Percentiles rank a stretch among this genome's conserved stretches.
Evolutionary conservation across 2,329 filamentous ascomycete species (phyloP).

Genomic region (Pleoardoris graminearum): DNA sequence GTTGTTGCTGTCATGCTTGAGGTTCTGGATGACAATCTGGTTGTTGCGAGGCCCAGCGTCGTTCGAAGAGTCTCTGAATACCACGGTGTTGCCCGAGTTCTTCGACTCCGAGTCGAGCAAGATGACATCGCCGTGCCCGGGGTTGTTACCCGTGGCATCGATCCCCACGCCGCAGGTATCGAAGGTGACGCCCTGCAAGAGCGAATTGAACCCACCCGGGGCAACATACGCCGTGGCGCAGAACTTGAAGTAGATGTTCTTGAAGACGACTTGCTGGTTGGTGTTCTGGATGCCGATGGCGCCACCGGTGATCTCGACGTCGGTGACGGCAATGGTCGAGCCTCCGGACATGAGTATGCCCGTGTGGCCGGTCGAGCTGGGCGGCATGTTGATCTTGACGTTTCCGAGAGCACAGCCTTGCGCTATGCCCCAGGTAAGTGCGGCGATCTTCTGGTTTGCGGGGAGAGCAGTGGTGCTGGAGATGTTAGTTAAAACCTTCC

Average conservation of each 20-base stretch:
- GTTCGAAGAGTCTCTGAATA: slow-evolving; percentile 4
- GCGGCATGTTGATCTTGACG: slow-evolving; percentile 5
- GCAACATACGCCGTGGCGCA: slow-evolving; percentile 5
- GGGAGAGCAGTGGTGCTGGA: not conserved
- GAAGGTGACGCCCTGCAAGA: slow-evolving; percentile 4
- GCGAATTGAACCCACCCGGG: slow-evolving; percentile 1
- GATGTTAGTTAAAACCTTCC: not conserved
- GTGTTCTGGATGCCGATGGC: slow-evolving; percentile 3
- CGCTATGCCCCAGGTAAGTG: not conserved
- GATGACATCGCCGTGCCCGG: slow-evolving; percentile 1
- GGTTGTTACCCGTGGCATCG: not conserved
- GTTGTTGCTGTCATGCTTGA: not conserved
- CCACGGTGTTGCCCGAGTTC: slow-evolving; percentile 4
- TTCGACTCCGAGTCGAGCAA: slow-evolving; percentile 1
- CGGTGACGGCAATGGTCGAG: slow-evolving; percentile 4
- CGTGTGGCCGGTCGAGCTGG: slow-evolving; percentile 6
- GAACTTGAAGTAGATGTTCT: slow-evolving; percentile 8
- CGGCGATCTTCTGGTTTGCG: not conserved
- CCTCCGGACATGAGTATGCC: not conserved
- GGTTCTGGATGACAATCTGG: slow-evolving; percentile 4
- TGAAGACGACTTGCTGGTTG: slow-evolving; percentile 5
- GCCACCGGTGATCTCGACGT: slow-evolving; percentile 3
- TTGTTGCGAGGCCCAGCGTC: slow-evolving; percentile 1
- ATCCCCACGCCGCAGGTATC: slow-evolving; percentile 4
- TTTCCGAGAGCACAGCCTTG: slow-evolving; percentile 2